These are phyloP conservation scores for Microbotryum silenes-acaulis DNA, from an alignment of 1,284 basidiomycete genomes.

Conservation along the genomic window DNA sequence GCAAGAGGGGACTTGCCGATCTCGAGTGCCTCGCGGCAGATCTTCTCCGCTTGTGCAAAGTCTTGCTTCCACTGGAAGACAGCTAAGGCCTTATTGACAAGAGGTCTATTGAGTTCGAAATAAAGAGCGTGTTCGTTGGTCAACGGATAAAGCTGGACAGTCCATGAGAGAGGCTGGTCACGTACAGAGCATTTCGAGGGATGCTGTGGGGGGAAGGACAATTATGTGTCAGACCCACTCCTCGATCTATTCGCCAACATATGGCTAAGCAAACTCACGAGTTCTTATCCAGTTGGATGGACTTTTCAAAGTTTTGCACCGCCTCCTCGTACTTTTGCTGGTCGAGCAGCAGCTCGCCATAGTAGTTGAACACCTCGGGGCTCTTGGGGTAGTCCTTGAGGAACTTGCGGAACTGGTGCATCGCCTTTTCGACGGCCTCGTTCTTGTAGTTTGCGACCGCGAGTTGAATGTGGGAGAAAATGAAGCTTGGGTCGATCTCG, in stretches of 20 bases:
- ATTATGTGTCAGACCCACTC: slow-evolving; percentile 24
- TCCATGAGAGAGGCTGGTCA: not conserved
- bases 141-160: slow-evolving; percentile 35
- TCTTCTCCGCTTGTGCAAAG: slow-evolving; percentile 66
- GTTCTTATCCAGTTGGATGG: slow-evolving; percentile 69
- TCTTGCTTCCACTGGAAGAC: slow-evolving; percentile 96
- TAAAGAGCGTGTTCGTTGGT: slow-evolving; percentile 62
- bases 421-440: slow-evolving; percentile 66
- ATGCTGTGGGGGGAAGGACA: not conserved
- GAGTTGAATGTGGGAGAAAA: slow-evolving; percentile 92
- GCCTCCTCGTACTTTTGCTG: slow-evolving; percentile 84
- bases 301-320: slow-evolving; percentile 88
- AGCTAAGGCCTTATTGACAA: slow-evolving; percentile 95
- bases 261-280: slow-evolving; percentile 49
- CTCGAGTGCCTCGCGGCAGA: slow-evolving; percentile 77
- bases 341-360: slow-evolving; percentile 90
- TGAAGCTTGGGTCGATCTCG: slow-evolving; percentile 71
- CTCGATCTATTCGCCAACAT: not conserved
- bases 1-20: slow-evolving; percentile 46
- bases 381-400: slow-evolving; percentile 16
- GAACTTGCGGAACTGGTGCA: slow-evolving; percentile 76
- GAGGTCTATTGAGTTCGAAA: slow-evolving; percentile 44
- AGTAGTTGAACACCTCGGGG: slow-evolving; percentile 45
- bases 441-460: slow-evolving; percentile 96
- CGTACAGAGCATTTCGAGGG: slow-evolving; percentile 34